A percentile compares a stretch with the other conserved stretches of the same genome.
Conservation (phyloP, 2,329 filamentous ascomycete genomes). For the Ilyonectria sp. region DNA sequence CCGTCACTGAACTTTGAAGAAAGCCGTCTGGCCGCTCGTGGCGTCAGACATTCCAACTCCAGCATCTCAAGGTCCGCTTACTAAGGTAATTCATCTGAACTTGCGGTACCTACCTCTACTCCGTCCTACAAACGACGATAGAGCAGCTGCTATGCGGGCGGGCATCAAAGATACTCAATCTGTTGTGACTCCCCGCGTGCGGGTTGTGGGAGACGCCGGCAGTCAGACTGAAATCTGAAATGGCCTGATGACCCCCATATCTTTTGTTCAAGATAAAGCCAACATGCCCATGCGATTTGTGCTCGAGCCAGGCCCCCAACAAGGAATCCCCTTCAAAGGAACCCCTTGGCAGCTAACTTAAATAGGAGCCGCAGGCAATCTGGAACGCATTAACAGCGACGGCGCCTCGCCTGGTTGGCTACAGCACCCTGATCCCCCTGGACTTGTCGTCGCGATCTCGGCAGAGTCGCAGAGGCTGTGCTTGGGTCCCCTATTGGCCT, state of each 20-base stretch:
- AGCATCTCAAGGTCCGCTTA: neutral
- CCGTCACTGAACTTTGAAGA: neutral
- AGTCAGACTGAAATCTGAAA: slow-evolving; percentile 3
- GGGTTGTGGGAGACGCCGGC: slow-evolving; percentile 8
- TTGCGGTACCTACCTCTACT: neutral
- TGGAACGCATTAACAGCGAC: slow-evolving; percentile 1
- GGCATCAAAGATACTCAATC: too few species aligned
- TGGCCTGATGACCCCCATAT: slow-evolving; percentile 16
- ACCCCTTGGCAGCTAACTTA: neutral
- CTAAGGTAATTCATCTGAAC: neutral
- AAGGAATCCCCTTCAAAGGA: neutral
- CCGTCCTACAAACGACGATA: neutral
- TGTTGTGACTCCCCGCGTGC: slow-evolving; percentile 7
- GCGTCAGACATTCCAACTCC: neutral
- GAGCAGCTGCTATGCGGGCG: neutral
- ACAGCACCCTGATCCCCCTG: neutral
- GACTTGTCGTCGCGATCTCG: neutral
- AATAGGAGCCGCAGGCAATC: neutral
- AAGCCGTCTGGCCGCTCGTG: neutral
- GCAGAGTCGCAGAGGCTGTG: neutral
- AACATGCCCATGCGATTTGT: slow-evolving; percentile 3
- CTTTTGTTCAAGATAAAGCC: neutral
- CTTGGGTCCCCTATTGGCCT: neutral
- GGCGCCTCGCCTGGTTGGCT: neutral
- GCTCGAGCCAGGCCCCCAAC: neutral